A percentile compares a stretch with the other conserved stretches of the same genome.
phyloP scores from a whole-genome alignment of 1,284 basidiomycete species.

The Moniliella sp. region DNA sequence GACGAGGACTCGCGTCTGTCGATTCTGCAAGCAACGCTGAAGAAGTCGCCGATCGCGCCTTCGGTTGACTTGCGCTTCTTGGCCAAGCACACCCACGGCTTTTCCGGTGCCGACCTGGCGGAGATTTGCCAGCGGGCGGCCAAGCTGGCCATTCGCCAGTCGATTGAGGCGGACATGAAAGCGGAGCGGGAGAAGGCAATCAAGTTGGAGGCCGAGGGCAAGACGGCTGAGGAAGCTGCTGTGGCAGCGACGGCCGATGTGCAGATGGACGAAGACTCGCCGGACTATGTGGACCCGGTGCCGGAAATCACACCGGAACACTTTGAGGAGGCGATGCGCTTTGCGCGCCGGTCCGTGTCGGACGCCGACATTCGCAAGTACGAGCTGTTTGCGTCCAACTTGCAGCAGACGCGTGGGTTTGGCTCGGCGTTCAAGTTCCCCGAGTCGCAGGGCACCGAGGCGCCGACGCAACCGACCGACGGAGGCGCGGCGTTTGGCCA shows the following conservation, averaged over 20 bases:
- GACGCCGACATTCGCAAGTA: slow-evolving; percentile 74
- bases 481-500: slow-evolving; percentile 47
- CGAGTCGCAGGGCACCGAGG: slow-evolving; percentile 41
- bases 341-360: slow-evolving; percentile 36
- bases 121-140: slow-evolving; percentile 95
- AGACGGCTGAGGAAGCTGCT: slow-evolving; percentile 6
- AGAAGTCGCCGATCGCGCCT: slow-evolving; percentile 72
- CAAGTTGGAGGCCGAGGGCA: too few species aligned
- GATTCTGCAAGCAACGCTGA: slow-evolving; percentile 71
- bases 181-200: not conserved
- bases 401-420: slow-evolving; percentile 35
- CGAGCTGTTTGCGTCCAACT: slow-evolving; percentile 31
- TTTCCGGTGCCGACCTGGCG: slow-evolving; percentile 95
- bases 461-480: slow-evolving; percentile 3
- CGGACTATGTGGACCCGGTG: slow-evolving; percentile 65
- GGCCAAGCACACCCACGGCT: slow-evolving; percentile 82
- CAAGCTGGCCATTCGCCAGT: slow-evolving; percentile 82
- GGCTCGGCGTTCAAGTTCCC: slow-evolving; percentile 93
- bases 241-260: slow-evolving; percentile 12
- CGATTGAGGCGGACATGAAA: slow-evolving; percentile 64
- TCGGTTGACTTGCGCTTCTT: slow-evolving; percentile 70
- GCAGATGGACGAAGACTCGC: slow-evolving; percentile 53
- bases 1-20: slow-evolving; percentile 75
- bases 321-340: slow-evolving; percentile 96
- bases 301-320: slow-evolving; percentile 55